phyloP scores from a whole-genome alignment of 495 filamentous ascomycete genomes.

The Beverwykella pulmonaria region DNA sequence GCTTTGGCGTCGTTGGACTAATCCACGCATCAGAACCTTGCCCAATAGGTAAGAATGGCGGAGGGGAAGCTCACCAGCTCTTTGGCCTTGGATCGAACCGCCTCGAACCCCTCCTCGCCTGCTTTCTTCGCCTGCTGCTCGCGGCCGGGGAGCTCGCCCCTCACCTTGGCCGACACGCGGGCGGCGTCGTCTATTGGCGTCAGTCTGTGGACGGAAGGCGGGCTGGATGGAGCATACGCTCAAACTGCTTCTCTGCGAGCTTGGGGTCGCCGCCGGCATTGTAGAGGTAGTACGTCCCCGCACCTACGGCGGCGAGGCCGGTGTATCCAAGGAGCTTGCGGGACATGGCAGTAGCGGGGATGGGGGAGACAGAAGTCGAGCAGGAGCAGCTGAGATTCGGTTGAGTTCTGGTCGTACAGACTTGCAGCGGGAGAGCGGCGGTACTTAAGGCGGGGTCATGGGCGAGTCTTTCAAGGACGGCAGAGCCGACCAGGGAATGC shows the following conservation, averaged over 20 bases:
- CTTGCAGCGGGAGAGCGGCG: not conserved
- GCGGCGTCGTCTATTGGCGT: slow-evolving; percentile 60
- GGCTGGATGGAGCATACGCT: slow-evolving; percentile 59
- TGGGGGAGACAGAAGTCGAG: no score
- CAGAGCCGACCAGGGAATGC: not conserved
- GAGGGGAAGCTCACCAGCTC: slow-evolving; percentile 49
- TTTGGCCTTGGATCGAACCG: slow-evolving; percentile 46
- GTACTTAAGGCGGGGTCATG: slow-evolving; percentile 25
- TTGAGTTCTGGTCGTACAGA: not conserved
- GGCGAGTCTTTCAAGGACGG: not conserved
- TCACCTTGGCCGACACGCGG: slow-evolving; percentile 66
- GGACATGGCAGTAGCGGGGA: slow-evolving; percentile 30
- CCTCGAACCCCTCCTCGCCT: slow-evolving; percentile 56
- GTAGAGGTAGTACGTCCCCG: slow-evolving; percentile 89
- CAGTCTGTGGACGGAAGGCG: slow-evolving; percentile 26
- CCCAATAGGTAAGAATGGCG: no score
- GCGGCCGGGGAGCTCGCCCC: slow-evolving; percentile 59
- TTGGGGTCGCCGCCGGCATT: slow-evolving; percentile 80
- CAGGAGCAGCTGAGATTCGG: slow-evolving; percentile 29
- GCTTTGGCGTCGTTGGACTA: slow-evolving; percentile 66
- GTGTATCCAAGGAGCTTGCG: slow-evolving; percentile 23
- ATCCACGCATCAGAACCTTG: no score
- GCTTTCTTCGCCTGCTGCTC: slow-evolving; percentile 56
- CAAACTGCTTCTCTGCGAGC: slow-evolving; percentile 76
- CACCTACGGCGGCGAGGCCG: slow-evolving; percentile 65